phyloP scores from a whole-genome alignment of 345 rosid species.

The Rubroshorea leprosula region DNA sequence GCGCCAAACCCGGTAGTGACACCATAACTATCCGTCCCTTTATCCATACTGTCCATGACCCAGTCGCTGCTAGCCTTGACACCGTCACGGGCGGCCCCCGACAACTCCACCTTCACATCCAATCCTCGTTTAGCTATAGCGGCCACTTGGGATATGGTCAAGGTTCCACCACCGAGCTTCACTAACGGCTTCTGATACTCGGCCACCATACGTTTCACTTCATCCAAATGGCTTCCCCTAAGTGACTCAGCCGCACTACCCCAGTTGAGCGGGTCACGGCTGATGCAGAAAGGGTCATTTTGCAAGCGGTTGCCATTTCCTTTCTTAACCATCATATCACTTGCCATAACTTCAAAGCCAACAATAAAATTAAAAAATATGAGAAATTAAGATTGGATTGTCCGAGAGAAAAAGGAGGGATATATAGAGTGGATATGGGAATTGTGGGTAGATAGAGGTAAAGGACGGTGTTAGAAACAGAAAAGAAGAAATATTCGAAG shows the following conservation, averaged over 20 bases:
- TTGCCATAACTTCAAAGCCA: too few relatives aligned
- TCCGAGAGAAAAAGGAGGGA: too few relatives aligned
- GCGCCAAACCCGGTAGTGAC: constrained; percentile 48
- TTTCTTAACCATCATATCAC: too few relatives aligned
- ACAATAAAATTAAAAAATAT: too few relatives aligned
- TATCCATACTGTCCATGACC: constrained; percentile 29
- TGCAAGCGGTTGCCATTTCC: not conserved
- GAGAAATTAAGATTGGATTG: too few relatives aligned
- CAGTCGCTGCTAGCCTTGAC: constrained; percentile 33
- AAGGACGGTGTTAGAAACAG: too few relatives aligned
- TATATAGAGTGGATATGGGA: too few relatives aligned
- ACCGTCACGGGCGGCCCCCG: constrained; percentile 28
- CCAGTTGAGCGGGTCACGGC: constrained; percentile 19
- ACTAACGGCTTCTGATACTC: constrained; percentile 25
- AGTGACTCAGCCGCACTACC: constrained; percentile 30
- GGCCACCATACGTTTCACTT: constrained; percentile 29
- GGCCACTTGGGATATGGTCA: constrained; percentile 36
- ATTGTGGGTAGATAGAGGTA: too few relatives aligned
- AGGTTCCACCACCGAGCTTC: constrained; percentile 31
- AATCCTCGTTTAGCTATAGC: constrained; percentile 26
- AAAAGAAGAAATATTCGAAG: too few relatives aligned
- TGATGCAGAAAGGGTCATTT: not conserved
- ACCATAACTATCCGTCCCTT: constrained; percentile 41
- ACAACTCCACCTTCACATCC: constrained; percentile 21
- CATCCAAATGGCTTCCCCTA: constrained; percentile 27